These are phyloP conservation scores for Pyrus communis DNA, from an alignment of 306 rosid species.

Conservation along the genomic window DNA sequence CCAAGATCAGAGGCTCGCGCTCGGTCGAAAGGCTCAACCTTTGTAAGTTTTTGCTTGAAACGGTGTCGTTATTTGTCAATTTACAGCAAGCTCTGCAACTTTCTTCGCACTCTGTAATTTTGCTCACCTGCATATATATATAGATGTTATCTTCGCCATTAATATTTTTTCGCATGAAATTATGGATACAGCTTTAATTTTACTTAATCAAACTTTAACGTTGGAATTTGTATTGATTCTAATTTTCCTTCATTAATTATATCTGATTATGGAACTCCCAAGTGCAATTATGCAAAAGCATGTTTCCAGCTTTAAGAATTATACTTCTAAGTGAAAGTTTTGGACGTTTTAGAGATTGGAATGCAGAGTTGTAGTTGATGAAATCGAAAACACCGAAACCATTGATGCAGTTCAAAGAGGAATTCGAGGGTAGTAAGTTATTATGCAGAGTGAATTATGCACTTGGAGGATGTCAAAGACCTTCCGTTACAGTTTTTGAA, in stretches of 20 bases:
- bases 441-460: background rate
- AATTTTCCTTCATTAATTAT: background rate
- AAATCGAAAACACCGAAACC: background rate
- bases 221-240: background rate
- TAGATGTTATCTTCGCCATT: background rate
- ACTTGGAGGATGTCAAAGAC: background rate
- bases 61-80: background rate
- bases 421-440: background rate
- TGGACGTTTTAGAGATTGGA: background rate
- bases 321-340: background rate
- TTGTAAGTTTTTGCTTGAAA: background rate
- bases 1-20: background rate
- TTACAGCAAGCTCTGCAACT: background rate
- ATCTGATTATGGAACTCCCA: background rate
- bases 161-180: background rate
- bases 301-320: background rate
- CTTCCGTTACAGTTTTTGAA: background rate
- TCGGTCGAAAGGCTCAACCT: background rate
- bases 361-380: background rate
- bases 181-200: background rate
- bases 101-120: background rate
- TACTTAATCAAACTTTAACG: background rate
- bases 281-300: background rate
- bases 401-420: background rate
- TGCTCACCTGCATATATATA: background rate